These are phyloP conservation scores for Pyronema omphalodes DNA, from an alignment of 495 filamentous ascomycete species.

Conservation along the genomic window DNA sequence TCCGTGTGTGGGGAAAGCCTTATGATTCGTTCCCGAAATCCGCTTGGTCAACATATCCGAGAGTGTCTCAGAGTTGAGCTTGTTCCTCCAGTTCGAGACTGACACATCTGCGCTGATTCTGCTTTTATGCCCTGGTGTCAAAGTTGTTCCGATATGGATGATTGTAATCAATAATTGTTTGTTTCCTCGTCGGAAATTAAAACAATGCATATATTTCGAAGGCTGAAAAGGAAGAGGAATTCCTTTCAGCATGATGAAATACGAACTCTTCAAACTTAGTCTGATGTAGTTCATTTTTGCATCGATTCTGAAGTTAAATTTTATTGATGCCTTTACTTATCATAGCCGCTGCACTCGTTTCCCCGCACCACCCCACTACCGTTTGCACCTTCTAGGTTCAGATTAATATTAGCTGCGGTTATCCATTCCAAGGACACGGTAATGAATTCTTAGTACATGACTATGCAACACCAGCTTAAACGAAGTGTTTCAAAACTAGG, in stretches of 20 bases:
- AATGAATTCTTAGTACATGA: too few species aligned
- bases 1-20: neutral
- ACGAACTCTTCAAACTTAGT: too few species aligned
- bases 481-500: too few species aligned
- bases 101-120: neutral
- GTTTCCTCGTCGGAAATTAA: too few species aligned
- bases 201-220: too few species aligned
- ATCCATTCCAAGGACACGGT: neutral
- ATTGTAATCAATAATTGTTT: too few species aligned
- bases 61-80: neutral
- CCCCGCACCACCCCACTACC: neutral
- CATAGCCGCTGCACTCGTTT: neutral
- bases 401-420: neutral
- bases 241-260: too few species aligned
- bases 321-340: neutral
- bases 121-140: neutral
- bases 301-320: neutral
- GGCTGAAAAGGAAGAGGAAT: too few species aligned
- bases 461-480: too few species aligned
- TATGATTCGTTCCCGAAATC: neutral
- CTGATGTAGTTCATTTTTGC: too few species aligned
- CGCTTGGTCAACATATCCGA: neutral
- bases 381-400: neutral
- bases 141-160: neutral
- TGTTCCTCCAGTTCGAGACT: neutral